phyloP scores from a whole-genome alignment of 169 alveolate species.

The Cryptosporidium ubiquitum region DNA sequence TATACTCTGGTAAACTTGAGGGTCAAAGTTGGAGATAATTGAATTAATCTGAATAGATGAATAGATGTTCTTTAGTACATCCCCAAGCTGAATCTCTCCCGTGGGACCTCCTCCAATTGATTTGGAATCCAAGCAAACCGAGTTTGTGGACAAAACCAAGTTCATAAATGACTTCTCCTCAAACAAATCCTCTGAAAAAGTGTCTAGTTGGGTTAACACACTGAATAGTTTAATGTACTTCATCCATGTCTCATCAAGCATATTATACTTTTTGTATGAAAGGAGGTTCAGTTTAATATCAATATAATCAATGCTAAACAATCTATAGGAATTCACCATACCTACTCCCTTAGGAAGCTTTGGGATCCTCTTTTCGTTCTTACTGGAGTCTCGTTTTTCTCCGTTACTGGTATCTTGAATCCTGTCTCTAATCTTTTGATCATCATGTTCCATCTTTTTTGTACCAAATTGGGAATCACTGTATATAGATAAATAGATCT shows the following conservation, averaged over 20 bases:
- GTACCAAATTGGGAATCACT: neutral
- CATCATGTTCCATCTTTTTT: neutral
- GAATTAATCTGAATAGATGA: constrained; percentile 19
- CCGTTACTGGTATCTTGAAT: neutral
- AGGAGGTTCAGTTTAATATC: constrained; percentile 30
- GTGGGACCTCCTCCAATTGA: neutral
- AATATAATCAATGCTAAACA: constrained; percentile 46
- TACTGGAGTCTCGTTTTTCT: neutral
- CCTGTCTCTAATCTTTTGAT: neutral
- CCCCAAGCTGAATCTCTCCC: constrained; percentile 28
- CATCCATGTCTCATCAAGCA: constrained; percentile 72
- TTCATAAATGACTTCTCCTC: constrained; percentile 61
- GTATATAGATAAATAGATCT: constrained; percentile 49
- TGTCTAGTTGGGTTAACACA: constrained; percentile 30
- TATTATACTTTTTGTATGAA: constrained; percentile 47
- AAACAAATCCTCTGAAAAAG: constrained; percentile 24
- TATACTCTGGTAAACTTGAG: constrained; percentile 16
- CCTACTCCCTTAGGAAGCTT: constrained; percentile 28
- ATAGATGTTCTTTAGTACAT: constrained; percentile 5
- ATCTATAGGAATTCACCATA: constrained; percentile 8
- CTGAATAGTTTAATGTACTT: constrained; percentile 51
- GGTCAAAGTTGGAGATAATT: constrained; percentile 51
- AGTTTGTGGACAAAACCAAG: constrained; percentile 54
- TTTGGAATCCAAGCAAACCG: constrained; percentile 44
- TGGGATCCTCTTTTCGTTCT: neutral